Conservation (phyloP, 164 flowering plant genomes). For the Macadamia tetraphylla region DNA sequence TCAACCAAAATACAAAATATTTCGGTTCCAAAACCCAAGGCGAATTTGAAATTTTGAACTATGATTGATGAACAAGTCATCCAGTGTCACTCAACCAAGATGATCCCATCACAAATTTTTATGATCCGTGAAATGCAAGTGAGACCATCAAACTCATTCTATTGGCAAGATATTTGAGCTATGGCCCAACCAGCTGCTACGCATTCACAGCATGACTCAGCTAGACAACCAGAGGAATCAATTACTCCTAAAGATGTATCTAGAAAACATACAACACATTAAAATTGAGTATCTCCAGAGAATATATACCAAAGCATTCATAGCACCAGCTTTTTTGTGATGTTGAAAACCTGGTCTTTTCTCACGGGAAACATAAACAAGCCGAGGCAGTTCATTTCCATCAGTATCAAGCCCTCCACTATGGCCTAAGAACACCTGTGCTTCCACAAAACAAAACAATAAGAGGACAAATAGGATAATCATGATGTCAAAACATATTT, state of each 20-base stretch:
- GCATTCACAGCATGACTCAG: not conserved
- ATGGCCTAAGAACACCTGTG: slow-evolving; percentile 89
- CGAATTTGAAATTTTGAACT: too few relatives aligned
- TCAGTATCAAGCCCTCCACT: slow-evolving; percentile 96
- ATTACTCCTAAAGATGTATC: not conserved
- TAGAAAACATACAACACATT: not conserved
- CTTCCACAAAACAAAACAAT: slow-evolving; percentile 6
- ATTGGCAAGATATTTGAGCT: too few relatives aligned
- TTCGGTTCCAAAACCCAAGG: too few relatives aligned
- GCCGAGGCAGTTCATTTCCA: slow-evolving; percentile 92
- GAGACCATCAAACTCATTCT: not conserved
- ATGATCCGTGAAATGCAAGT: not conserved
- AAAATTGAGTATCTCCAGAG: not conserved
- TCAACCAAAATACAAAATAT: too few relatives aligned
- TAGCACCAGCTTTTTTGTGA: slow-evolving; percentile 99
- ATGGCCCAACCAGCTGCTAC: too few relatives aligned
- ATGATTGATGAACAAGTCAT: too few relatives aligned
- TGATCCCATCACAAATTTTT: too few relatives aligned
- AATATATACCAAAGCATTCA: slow-evolving; percentile 92
- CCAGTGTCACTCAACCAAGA: too few relatives aligned
- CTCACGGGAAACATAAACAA: slow-evolving; percentile 99
- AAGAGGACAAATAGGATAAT: not conserved
- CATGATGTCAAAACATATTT: not conserved
- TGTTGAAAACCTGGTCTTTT: slow-evolving; percentile 98
- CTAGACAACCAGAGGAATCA: not conserved